Percentiles rank a stretch among this genome's conserved stretches.
Conservation (phyloP, 2,329 filamentous ascomycete genomes). For the Drechslerella dactyloides region DNA sequence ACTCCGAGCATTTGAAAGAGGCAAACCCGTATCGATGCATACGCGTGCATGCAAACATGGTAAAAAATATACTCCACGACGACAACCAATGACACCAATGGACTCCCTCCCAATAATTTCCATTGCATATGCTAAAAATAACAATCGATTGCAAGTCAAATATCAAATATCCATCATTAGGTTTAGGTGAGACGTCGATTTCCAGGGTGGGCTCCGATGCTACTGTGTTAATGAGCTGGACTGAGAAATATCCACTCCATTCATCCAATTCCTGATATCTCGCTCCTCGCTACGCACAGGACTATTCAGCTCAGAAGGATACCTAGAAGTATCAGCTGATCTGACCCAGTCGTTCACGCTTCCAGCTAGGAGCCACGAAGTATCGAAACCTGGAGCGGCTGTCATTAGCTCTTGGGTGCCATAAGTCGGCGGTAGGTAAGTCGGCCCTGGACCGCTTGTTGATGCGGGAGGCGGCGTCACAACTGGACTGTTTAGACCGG, state of each 20-base stretch:
- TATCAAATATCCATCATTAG: too few species aligned
- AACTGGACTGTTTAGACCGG: slow-evolving; percentile 34
- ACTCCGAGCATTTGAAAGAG: too few species aligned
- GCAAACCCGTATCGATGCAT: too few species aligned
- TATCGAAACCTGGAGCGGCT: slow-evolving; percentile 22
- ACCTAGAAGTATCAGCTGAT: slow-evolving; percentile 7
- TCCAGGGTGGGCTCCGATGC: neutral
- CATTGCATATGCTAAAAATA: neutral
- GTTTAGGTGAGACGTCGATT: neutral
- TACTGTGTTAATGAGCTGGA: slow-evolving; percentile 20
- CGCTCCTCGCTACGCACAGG: slow-evolving; percentile 22
- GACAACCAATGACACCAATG: too few species aligned
- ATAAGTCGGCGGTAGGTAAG: slow-evolving; percentile 36
- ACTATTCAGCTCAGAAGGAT: slow-evolving; percentile 23
- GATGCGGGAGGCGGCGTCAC: slow-evolving; percentile 24
- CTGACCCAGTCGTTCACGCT: slow-evolving; percentile 13
- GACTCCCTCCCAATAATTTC: too few species aligned
- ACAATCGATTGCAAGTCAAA: neutral
- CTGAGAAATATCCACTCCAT: slow-evolving; percentile 19
- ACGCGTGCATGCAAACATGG: too few species aligned
- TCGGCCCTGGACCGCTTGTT: slow-evolving; percentile 8
- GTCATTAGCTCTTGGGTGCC: slow-evolving; percentile 36
- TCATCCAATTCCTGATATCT: slow-evolving; percentile 41
- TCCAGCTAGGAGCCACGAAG: slow-evolving; percentile 28
- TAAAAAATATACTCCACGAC: too few species aligned